These are phyloP conservation scores for Pleurotus platypus DNA, from an alignment of 768 basidiomycete species.

Conservation along the genomic window DNA sequence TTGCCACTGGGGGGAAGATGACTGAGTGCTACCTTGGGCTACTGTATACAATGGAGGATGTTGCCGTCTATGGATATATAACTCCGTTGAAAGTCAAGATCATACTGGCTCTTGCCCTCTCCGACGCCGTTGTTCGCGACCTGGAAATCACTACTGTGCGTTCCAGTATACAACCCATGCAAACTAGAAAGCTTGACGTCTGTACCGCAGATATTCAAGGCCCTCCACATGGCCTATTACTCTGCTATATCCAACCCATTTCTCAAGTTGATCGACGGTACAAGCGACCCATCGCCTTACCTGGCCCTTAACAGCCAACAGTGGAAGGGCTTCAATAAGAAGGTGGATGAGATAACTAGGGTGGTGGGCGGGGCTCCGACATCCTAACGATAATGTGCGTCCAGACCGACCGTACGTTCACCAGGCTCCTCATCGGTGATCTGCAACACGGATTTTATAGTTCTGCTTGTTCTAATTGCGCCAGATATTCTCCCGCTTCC, in stretches of 20 bases:
- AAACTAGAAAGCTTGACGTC: background rate
- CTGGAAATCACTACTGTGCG: slow-evolving; percentile 73
- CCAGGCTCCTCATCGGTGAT: background rate
- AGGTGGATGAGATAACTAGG: slow-evolving; percentile 73
- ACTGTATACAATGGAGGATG: slow-evolving; percentile 88
- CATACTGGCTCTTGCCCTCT: slow-evolving; percentile 72
- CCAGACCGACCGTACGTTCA: no score
- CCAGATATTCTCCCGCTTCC: slow-evolving; percentile 57
- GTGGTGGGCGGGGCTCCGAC: slow-evolving; percentile 43
- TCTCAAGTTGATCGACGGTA: slow-evolving; percentile 59
- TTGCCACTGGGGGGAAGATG: slow-evolving; percentile 52
- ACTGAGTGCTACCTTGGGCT: slow-evolving; percentile 83
- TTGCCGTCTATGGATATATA: slow-evolving; percentile 89
- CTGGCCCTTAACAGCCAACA: slow-evolving; percentile 58
- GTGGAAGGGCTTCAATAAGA: slow-evolving; percentile 67
- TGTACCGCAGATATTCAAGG: slow-evolving; percentile 70
- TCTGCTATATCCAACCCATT: slow-evolving; percentile 84
- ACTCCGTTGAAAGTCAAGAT: slow-evolving; percentile 89
- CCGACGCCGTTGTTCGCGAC: slow-evolving; percentile 80
- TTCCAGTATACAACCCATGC: slow-evolving; percentile 3
- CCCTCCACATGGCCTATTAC: slow-evolving; percentile 86
- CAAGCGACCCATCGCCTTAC: slow-evolving; percentile 49
- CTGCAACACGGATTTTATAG: slow-evolving; percentile 29
- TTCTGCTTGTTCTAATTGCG: slow-evolving; percentile 44
- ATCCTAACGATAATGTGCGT: background rate